Evolutionary conservation across 768 basidiomycete genomes (phyloP).

Genomic region (Chiua virens): DNA sequence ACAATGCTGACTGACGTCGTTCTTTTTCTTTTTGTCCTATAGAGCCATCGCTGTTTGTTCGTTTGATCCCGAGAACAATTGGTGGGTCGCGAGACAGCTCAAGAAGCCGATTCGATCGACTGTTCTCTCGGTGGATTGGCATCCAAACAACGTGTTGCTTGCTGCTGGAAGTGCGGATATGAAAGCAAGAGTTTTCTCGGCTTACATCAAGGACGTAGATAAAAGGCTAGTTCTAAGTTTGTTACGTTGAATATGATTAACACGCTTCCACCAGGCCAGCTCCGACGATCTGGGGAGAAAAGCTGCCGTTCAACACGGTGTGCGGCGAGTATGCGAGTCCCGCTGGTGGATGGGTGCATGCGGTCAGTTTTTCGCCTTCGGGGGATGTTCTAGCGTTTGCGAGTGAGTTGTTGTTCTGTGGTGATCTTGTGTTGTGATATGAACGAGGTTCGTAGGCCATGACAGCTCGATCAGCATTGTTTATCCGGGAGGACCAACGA

Average conservation of each 20-base stretch:
- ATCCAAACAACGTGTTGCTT: slow-evolving; percentile 96
- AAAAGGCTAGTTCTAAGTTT: slow-evolving; percentile 56
- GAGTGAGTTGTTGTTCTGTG: slow-evolving; percentile 53
- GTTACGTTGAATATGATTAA: slow-evolving; percentile 3
- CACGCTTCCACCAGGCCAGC: slow-evolving; percentile 57
- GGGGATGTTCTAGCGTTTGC: slow-evolving; percentile 94
- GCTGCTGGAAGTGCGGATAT: slow-evolving; percentile 98
- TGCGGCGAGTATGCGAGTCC: slow-evolving; percentile 92
- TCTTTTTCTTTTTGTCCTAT: background rate
- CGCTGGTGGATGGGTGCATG: slow-evolving; percentile 95
- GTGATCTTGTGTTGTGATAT: background rate
- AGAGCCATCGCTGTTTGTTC: slow-evolving; percentile 96
- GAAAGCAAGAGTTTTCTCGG: slow-evolving; percentile 97
- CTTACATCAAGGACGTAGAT: slow-evolving; percentile 98
- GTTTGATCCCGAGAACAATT: slow-evolving; percentile 96
- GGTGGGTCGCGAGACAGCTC: slow-evolving; percentile 97
- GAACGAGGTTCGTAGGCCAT: slow-evolving; percentile 61
- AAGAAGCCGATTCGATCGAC: slow-evolving; percentile 98
- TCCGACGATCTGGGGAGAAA: slow-evolving; percentile 95
- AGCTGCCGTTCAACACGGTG: slow-evolving; percentile 95
- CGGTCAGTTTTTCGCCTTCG: slow-evolving; percentile 93
- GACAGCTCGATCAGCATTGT: slow-evolving; percentile 93
- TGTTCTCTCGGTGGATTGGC: slow-evolving; percentile 94
- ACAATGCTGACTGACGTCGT: background rate
- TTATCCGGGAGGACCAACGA: slow-evolving; percentile 76